Base-by-base conservation (phyloP, 2,329 filamentous ascomycete genomes). In the Aspergillaceae sp. region DNA sequence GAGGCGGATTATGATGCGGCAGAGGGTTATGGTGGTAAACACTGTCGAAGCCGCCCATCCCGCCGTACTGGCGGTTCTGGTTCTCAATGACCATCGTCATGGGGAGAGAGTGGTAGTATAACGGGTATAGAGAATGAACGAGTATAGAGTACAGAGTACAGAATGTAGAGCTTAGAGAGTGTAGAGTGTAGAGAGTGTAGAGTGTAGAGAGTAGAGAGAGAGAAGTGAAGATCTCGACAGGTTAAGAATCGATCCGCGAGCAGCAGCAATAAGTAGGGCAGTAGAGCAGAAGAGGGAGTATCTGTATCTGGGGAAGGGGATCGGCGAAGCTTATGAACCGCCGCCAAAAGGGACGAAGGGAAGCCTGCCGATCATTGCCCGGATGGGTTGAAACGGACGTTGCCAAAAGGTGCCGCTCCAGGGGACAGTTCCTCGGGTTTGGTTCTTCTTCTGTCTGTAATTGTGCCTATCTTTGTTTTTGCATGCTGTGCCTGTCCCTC, bases 51-150 rank as follows among this genome's bases (percentile, higher is more conserved):
- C 19, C 19, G 19, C 80, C 82, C 74, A 94, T 77, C 65, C 78
- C 79, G 63, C 79, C 86, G 73, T 85, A 87, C 67, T 81, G 80
- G 74, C 82, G 87, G 73, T 91, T 88, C 69, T 89, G 86, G 62
- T 82, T 82, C 74, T 95, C 88, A 75, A 95, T 81, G 69, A 90
- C 87, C 88, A 95, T 94, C 73, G 88, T 92, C 89, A 95, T 95
- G 69, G 69, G 72, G 55, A 57, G 57, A 55, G 45, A 38, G 41
- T 43, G 48, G 8, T 29, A 9, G 19, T 19, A 19, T 19, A 19
- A 19, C 19, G 19, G 19, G 19, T 19, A 19, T 19, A 19, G 19
- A 19, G 19, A 19, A 19, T 19, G 1, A 19, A 19, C 19, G 38
- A 40, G 29, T 37, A 28, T n/a, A 33, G 42, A 11, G 37, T 46